phyloP scores from a whole-genome alignment of 2,329 filamentous ascomycete species.

The Penicillium sp. region DNA sequence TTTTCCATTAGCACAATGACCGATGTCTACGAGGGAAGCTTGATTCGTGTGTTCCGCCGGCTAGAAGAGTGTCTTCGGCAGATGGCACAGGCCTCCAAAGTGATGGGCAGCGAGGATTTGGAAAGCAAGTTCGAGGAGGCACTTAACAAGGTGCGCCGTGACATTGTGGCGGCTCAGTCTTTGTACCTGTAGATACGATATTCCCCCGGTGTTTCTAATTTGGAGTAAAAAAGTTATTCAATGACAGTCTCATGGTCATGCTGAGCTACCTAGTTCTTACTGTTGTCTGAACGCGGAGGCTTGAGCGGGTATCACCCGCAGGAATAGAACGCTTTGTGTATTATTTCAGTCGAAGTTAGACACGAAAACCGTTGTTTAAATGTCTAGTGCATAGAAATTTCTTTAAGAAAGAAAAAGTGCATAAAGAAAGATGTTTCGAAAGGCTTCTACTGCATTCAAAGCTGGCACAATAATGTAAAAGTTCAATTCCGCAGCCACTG shows the following conservation, averaged over 20 bases:
- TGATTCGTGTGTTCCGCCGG: slow-evolving; percentile 93
- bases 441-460: neutral
- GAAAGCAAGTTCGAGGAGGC: slow-evolving; percentile 87
- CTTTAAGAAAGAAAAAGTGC: neutral
- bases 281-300: slow-evolving; percentile 3
- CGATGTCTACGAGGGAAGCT: slow-evolving; percentile 91
- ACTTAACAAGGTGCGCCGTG: slow-evolving; percentile 78
- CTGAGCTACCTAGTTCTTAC: neutral
- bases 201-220: slow-evolving; percentile 12
- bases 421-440: neutral
- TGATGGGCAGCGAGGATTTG: slow-evolving; percentile 95
- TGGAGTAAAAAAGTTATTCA: slow-evolving; percentile 1
- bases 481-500: neutral
- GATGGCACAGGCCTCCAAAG: slow-evolving; percentile 91
- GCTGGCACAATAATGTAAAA: neutral
- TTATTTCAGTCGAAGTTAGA: neutral
- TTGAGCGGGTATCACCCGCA: slow-evolving; percentile 4
- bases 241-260: slow-evolving; percentile 2
- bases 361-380: neutral
- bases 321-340: neutral
- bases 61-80: slow-evolving; percentile 91
- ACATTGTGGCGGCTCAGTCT: slow-evolving; percentile 92
- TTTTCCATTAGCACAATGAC: slow-evolving; percentile 79
- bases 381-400: neutral
- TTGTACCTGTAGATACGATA: slow-evolving; percentile 66